phyloP scores from a whole-genome alignment of 805 yeast species.

The Huiozyma sinensis region DNA sequence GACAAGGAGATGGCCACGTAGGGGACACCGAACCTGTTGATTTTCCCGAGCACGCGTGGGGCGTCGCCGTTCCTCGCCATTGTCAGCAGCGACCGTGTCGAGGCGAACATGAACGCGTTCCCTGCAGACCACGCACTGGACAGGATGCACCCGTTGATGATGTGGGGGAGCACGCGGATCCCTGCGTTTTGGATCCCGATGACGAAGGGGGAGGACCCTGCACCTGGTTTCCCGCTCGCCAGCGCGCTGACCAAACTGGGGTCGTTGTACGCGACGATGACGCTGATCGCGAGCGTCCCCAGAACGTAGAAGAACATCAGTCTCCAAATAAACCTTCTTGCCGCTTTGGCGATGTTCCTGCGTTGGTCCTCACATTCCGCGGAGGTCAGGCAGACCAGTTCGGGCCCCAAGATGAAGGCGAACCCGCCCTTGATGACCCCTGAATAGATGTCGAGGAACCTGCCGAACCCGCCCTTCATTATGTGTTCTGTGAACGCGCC shows the following conservation, averaged over 20 bases:
- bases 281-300: slow-evolving; percentile 47
- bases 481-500: slow-evolving; percentile 47
- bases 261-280: slow-evolving; percentile 47
- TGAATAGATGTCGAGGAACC: slow-evolving; percentile 53
- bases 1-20: slow-evolving; percentile 24
- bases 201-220: slow-evolving; percentile 57
- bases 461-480: slow-evolving; percentile 45
- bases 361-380: slow-evolving; percentile 54
- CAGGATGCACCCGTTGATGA: slow-evolving; percentile 51
- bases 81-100: slow-evolving; percentile 38
- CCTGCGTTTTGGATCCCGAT: slow-evolving; percentile 55
- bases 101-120: slow-evolving; percentile 43
- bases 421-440: slow-evolving; percentile 55
- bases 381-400: slow-evolving; percentile 46
- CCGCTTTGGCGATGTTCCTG: slow-evolving; percentile 50
- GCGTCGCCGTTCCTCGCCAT: slow-evolving; percentile 41
- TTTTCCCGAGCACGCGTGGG: slow-evolving; percentile 37
- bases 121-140: slow-evolving; percentile 45
- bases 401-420: slow-evolving; percentile 55
- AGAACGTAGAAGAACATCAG: slow-evolving; percentile 49
- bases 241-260: slow-evolving; percentile 37
- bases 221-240: slow-evolving; percentile 43
- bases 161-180: slow-evolving; percentile 47
- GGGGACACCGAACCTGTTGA: slow-evolving; percentile 49
- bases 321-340: slow-evolving; percentile 50